phyloP scores from a whole-genome alignment of 495 filamentous ascomycete species.

The Amphirosellinia nigrospora region DNA sequence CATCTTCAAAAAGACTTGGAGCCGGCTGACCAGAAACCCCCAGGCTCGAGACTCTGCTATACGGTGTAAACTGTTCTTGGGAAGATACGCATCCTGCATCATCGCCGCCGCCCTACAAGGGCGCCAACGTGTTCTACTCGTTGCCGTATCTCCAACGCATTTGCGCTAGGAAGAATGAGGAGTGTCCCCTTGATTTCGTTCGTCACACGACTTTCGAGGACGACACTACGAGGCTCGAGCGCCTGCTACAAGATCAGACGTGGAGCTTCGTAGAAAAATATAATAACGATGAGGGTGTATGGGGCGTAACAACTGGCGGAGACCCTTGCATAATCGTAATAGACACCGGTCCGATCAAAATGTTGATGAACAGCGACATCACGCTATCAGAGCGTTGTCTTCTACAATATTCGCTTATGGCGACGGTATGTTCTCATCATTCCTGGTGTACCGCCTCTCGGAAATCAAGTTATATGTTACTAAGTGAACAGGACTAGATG shows the following conservation, averaged over 20 bases:
- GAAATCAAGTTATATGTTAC: not conserved
- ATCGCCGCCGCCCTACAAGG: not conserved
- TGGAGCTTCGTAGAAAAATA: not conserved
- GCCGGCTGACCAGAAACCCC: not conserved
- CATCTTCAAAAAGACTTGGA: not conserved
- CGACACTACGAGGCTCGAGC: not conserved
- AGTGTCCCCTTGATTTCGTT: constrained; percentile 1
- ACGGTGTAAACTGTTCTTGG: not conserved
- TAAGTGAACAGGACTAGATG: constrained; percentile 4
- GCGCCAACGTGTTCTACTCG: not conserved
- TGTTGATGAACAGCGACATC: not conserved
- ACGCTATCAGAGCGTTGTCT: constrained; percentile 19
- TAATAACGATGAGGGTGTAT: not conserved
- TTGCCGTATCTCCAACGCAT: not conserved
- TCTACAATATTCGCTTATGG: not conserved
- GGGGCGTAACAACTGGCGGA: not conserved
- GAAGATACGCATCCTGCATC: not conserved
- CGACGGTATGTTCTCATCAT: not conserved
- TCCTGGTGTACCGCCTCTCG: not conserved
- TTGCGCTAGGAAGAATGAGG: too few relatives aligned
- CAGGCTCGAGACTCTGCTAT: constrained; percentile 6
- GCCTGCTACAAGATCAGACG: not conserved
- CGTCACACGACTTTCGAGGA: not conserved
- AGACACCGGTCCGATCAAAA: not conserved
- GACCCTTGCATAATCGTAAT: not conserved